These are phyloP conservation scores for Apiospora sp. DNA, from an alignment of 2,329 filamentous ascomycete genomes.

Conservation along the genomic window DNA sequence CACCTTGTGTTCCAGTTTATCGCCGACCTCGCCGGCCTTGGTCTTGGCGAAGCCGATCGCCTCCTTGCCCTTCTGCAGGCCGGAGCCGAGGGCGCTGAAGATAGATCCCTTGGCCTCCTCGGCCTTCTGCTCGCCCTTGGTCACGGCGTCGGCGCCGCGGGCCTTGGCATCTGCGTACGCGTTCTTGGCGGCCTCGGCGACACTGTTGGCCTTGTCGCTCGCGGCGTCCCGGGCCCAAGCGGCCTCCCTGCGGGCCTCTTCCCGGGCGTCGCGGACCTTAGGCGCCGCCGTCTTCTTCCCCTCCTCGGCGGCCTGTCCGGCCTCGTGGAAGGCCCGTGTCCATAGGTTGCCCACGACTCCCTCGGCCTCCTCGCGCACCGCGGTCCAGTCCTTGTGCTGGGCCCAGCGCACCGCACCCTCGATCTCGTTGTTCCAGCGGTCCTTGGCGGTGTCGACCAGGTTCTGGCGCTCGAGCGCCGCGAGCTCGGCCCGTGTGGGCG, in stretches of 20 bases:
- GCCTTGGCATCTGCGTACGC: conserved; percentile 43
- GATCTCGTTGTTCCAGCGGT: conserved; percentile 80
- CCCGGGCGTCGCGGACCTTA: conserved; percentile 35
- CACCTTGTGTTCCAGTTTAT: conserved; percentile 43
- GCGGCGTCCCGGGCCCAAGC: conserved; percentile 36
- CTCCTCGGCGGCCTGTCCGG: conserved; percentile 39
- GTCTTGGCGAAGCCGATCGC: conserved; percentile 48
- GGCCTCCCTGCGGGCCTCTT: conserved; percentile 43
- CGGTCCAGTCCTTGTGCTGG: conserved; percentile 71
- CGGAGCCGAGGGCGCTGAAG: conserved; percentile 49
- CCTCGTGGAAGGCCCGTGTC: conserved; percentile 47
- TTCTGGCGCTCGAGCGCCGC: conserved; percentile 60
- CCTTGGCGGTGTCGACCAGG: conserved; percentile 74
- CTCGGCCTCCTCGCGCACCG: conserved; percentile 67
- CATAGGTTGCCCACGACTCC: conserved; percentile 54
- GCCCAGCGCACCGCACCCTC: conserved; percentile 71
- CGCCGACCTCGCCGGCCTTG: conserved; percentile 45
- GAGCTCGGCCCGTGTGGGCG: conserved; percentile 59
- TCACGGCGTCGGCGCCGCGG: conserved; percentile 36
- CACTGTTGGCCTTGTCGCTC: conserved; percentile 39
- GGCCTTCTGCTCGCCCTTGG: conserved; percentile 42
- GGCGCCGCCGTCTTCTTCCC: conserved; percentile 27
- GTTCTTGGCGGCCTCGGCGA: conserved; percentile 41
- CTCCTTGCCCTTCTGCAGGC: conserved; percentile 51
- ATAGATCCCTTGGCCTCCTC: conserved; percentile 48